Conservation (phyloP, 257 asterid species). For the Scutellaria baicalensis region DNA sequence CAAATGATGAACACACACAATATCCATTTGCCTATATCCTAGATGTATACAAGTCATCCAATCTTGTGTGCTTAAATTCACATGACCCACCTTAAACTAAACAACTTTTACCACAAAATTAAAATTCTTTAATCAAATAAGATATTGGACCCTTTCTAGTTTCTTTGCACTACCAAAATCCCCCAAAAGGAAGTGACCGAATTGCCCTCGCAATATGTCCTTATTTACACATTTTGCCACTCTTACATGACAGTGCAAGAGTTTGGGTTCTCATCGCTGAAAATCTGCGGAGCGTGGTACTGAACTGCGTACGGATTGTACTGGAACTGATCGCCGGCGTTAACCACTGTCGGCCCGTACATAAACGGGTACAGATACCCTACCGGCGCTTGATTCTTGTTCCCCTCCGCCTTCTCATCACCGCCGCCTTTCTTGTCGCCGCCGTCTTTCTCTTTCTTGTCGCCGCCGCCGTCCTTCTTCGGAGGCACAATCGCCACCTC, state of each 20-base stretch:
- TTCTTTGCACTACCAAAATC: neutral
- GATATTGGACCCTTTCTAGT: neutral
- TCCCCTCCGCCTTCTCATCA: constrained; percentile 14
- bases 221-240: constrained; percentile 23
- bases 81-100: neutral
- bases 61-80: neutral
- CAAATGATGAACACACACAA: neutral
- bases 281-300: constrained; percentile 33
- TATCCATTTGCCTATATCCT: neutral
- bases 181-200: neutral
- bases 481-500: constrained; percentile 51
- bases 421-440: constrained; percentile 23
- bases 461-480: constrained; percentile 49
- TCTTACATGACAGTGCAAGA: constrained; percentile 33
- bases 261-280: constrained; percentile 46
- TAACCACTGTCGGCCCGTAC: constrained; percentile 31
- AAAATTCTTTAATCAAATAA: neutral
- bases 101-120: constrained; percentile 8
- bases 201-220: neutral
- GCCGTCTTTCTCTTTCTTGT: constrained; percentile 35
- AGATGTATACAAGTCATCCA: neutral
- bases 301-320: constrained; percentile 26
- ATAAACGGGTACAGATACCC: constrained; percentile 32
- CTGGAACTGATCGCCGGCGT: constrained; percentile 24
- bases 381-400: constrained; percentile 10